Conservation (phyloP, 2,329 filamentous ascomycete species). For the Lasiodiplodia sp. region DNA sequence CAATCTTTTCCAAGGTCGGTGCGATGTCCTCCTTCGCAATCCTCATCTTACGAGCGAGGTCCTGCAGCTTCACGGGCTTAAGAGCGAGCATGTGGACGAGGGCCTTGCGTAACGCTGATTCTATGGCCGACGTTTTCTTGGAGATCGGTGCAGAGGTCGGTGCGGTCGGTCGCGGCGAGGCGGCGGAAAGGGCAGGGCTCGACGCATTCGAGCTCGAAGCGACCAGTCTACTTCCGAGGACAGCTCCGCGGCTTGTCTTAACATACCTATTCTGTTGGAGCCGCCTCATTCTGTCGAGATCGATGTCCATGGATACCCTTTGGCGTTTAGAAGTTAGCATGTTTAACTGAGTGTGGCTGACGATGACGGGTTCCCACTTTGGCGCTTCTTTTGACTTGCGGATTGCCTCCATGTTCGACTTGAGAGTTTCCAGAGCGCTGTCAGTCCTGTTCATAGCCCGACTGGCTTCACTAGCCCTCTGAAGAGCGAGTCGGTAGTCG, state of each 20-base stretch:
- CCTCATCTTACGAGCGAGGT: slow-evolving; percentile 55
- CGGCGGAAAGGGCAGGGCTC: slow-evolving; percentile 24
- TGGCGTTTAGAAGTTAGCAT: slow-evolving; percentile 36
- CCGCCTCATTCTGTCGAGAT: slow-evolving; percentile 8
- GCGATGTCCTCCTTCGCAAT: slow-evolving; percentile 58
- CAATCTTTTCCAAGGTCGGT: slow-evolving; percentile 45
- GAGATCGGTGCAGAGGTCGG: slow-evolving; percentile 51
- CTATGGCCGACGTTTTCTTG: slow-evolving; percentile 46
- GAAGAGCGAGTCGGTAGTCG: slow-evolving; percentile 63
- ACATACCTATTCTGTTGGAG: background rate
- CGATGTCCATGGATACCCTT: slow-evolving; percentile 39
- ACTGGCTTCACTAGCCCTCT: slow-evolving; percentile 56
- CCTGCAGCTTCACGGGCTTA: slow-evolving; percentile 55
- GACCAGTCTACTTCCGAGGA: slow-evolving; percentile 17
- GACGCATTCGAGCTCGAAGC: slow-evolving; percentile 13
- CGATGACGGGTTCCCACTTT: slow-evolving; percentile 50
- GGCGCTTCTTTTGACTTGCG: slow-evolving; percentile 68
- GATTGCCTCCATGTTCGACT: slow-evolving; percentile 65
- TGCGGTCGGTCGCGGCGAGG: slow-evolving; percentile 30
- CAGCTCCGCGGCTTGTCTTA: slow-evolving; percentile 10
- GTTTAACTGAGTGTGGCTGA: slow-evolving; percentile 32
- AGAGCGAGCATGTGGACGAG: slow-evolving; percentile 63
- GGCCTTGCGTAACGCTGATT: slow-evolving; percentile 41
- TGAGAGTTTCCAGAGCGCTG: slow-evolving; percentile 65
- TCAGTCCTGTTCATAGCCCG: slow-evolving; percentile 64